Evolutionary conservation across 179 eudicot species (phyloP).

Genomic region (Spinacia oleracea): DNA sequence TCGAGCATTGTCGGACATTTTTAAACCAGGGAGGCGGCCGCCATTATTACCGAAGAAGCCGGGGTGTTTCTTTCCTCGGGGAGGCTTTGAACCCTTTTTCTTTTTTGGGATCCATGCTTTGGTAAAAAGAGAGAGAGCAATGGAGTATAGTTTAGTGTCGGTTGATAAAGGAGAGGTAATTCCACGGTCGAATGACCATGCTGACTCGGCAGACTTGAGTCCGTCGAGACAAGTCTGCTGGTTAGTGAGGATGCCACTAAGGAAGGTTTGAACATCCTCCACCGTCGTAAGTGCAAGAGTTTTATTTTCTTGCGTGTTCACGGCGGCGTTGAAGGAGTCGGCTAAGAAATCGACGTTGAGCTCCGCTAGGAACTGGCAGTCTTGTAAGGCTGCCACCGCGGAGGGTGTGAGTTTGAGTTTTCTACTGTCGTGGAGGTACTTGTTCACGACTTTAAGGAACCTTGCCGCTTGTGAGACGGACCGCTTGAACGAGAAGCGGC

Average conservation of each 20-base stretch:
- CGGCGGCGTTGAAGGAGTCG: slow-evolving; percentile 31
- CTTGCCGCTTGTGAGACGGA: slow-evolving; percentile 51
- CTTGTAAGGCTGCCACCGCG: slow-evolving; percentile 50
- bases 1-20: slow-evolving; percentile 36
- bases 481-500: slow-evolving; percentile 49
- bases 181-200: slow-evolving; percentile 45
- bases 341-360: slow-evolving; percentile 49
- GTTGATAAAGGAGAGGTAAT: slow-evolving; percentile 41
- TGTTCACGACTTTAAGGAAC: slow-evolving; percentile 43
- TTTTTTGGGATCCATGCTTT: slow-evolving; percentile 57
- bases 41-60: slow-evolving; percentile 21
- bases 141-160: slow-evolving; percentile 55
- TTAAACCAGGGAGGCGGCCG: slow-evolving; percentile 37
- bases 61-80: slow-evolving; percentile 17
- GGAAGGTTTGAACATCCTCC: slow-evolving; percentile 63
- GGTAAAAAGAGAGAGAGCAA: slow-evolving; percentile 58
- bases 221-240: slow-evolving; percentile 76
- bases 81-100: slow-evolving; percentile 21
- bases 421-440: slow-evolving; percentile 28
- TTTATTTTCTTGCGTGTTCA: slow-evolving; percentile 27
- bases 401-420: slow-evolving; percentile 37
- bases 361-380: slow-evolving; percentile 46
- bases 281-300: slow-evolving; percentile 29
- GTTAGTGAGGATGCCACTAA: slow-evolving; percentile 69
- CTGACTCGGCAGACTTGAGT: slow-evolving; percentile 40